Conservation (phyloP, 2,329 filamentous ascomycete species). For the Thielaviopsis punctulata region DNA sequence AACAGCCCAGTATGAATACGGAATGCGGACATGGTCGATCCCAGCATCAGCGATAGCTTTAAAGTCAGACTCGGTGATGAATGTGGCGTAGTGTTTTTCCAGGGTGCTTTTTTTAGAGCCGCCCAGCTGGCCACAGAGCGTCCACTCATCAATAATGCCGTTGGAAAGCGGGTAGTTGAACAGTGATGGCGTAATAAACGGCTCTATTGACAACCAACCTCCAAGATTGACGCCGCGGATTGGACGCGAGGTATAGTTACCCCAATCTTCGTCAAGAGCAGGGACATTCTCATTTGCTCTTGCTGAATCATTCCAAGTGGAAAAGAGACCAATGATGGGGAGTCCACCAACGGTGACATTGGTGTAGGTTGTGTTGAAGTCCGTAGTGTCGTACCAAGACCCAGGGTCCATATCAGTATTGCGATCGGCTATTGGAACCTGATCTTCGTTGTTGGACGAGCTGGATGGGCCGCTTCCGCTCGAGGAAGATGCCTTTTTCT, state of each 20-base stretch:
- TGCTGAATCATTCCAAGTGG: slow-evolving; percentile 68
- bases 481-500: slow-evolving; percentile 44
- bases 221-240: slow-evolving; percentile 85
- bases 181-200: slow-evolving; percentile 86
- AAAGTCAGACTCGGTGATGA: slow-evolving; percentile 73
- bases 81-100: slow-evolving; percentile 84
- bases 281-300: slow-evolving; percentile 67
- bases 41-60: slow-evolving; percentile 70
- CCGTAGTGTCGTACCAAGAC: slow-evolving; percentile 74
- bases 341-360: slow-evolving; percentile 67
- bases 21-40: slow-evolving; percentile 91
- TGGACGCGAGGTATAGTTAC: slow-evolving; percentile 57
- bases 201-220: slow-evolving; percentile 86
- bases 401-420: slow-evolving; percentile 76
- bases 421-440: slow-evolving; percentile 47
- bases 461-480: not conserved
- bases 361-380: slow-evolving; percentile 93
- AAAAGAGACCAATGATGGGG: slow-evolving; percentile 78
- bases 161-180: slow-evolving; percentile 50
- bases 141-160: slow-evolving; percentile 77
- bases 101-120: slow-evolving; percentile 43
- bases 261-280: slow-evolving; percentile 57
- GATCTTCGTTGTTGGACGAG: slow-evolving; percentile 29
- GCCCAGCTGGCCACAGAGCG: slow-evolving; percentile 55
- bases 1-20: slow-evolving; percentile 89